Evolutionary conservation across 305 asterid species (phyloP).

Genomic region (Withania somnifera): DNA sequence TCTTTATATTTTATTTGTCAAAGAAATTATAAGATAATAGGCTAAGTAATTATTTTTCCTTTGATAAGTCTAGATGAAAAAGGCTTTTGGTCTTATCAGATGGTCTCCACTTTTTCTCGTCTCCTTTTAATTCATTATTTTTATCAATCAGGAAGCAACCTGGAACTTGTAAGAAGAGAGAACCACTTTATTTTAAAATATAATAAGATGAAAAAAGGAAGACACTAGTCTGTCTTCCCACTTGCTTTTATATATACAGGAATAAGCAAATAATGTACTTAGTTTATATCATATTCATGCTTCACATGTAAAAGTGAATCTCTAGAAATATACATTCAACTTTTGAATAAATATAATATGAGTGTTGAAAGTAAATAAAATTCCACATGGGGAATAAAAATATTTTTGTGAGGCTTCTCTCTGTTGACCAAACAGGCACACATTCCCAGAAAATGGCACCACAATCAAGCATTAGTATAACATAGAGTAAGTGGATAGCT

Average conservation of each 20-base stretch:
- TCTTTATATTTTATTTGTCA: no score
- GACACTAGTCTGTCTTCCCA: not conserved
- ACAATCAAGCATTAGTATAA: not conserved
- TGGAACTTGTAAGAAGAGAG: not conserved
- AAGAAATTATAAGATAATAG: no score
- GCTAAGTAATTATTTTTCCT: no score
- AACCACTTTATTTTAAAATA: not conserved
- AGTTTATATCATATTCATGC: not conserved
- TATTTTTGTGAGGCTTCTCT: no score
- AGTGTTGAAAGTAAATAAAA: no score
- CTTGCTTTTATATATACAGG: not conserved
- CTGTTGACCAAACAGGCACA: no score
- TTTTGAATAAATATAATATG: no score
- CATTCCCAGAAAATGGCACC: no score
- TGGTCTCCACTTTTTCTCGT: no score
- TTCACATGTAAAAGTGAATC: not conserved
- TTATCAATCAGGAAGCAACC: not conserved
- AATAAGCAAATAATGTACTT: not conserved
- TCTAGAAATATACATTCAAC: not conserved
- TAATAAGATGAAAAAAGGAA: not conserved
- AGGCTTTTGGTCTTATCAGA: no score
- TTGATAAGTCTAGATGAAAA: no score
- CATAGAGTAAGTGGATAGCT: not conserved
- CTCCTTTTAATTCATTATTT: not conserved
- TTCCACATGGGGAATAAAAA: not conserved